Evolutionary conservation across 768 basidiomycete species (phyloP).

Genomic region (Lactifluus echinatus): DNA sequence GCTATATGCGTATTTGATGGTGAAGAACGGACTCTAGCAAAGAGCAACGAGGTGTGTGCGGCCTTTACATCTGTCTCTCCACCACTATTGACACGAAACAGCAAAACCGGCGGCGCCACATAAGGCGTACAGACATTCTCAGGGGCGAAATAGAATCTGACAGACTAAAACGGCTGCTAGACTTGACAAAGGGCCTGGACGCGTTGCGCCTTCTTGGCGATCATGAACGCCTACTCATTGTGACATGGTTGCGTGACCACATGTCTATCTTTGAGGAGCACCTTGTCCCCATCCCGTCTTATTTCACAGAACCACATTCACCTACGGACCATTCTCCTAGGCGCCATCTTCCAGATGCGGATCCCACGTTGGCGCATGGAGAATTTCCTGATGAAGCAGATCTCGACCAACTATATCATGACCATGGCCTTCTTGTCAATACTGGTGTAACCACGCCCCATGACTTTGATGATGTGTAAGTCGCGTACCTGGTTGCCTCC

Average conservation of each 20-base stretch:
- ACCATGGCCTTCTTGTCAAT: neutral
- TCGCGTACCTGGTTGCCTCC: neutral
- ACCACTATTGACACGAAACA: constrained; percentile 24
- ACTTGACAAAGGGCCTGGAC: constrained; percentile 23
- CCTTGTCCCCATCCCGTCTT: neutral
- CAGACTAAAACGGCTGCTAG: constrained; percentile 46
- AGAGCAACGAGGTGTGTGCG: constrained; percentile 54
- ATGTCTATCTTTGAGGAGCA: neutral
- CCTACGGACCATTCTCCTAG: neutral
- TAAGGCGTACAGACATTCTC: constrained; percentile 37
- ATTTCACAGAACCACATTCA: neutral
- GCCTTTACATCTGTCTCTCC: neutral
- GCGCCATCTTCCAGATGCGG: neutral
- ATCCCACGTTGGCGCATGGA: neutral
- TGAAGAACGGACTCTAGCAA: constrained; percentile 53
- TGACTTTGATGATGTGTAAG: constrained; percentile 6
- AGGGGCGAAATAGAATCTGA: constrained; percentile 52
- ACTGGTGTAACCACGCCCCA: neutral
- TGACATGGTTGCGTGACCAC: constrained; percentile 26
- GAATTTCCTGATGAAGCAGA: neutral
- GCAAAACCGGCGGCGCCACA: constrained; percentile 48
- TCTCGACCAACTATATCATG: neutral
- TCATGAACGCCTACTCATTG: constrained; percentile 25
- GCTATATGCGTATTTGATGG: constrained; percentile 90
- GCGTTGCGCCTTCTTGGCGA: constrained; percentile 17